These are phyloP conservation scores for Conticribra guillardii DNA, from an alignment of 108 stramenopile genomes.

Conservation along the genomic window DNA sequence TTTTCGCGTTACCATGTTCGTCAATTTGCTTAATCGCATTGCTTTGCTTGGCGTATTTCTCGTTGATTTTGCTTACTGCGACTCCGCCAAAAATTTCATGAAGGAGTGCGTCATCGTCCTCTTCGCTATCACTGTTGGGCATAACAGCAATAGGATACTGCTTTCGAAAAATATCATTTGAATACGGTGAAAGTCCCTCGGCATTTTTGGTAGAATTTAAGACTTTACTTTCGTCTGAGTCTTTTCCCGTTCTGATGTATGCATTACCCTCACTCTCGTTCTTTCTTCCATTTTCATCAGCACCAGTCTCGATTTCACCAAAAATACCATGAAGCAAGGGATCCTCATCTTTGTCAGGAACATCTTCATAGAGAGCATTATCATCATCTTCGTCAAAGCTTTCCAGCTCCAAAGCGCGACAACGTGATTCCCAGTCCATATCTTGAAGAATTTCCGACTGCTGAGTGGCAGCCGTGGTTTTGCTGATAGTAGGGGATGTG, in stretches of 20 bases:
- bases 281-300: background rate
- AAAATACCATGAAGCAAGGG: too few species aligned
- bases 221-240: too few species aligned
- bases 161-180: background rate
- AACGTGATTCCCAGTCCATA: conserved; percentile 17
- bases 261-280: too few species aligned
- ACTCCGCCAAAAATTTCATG: too few species aligned
- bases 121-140: background rate
- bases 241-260: too few species aligned
- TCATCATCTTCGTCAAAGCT: conserved; percentile 29
- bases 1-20: too few species aligned
- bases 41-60: too few species aligned
- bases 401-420: conserved; percentile 20
- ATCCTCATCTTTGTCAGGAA: background rate
- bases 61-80: too few species aligned
- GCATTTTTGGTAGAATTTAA: too few species aligned
- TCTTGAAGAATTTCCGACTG: background rate
- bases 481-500: background rate
- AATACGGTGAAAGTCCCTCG: background rate
- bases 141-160: background rate
- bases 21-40: too few species aligned
- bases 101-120: too few species aligned
- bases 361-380: background rate
- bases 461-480: background rate
- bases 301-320: too few species aligned